phyloP scores from a whole-genome alignment of 495 filamentous ascomycete species.

The Aspergillus funiculosus region DNA sequence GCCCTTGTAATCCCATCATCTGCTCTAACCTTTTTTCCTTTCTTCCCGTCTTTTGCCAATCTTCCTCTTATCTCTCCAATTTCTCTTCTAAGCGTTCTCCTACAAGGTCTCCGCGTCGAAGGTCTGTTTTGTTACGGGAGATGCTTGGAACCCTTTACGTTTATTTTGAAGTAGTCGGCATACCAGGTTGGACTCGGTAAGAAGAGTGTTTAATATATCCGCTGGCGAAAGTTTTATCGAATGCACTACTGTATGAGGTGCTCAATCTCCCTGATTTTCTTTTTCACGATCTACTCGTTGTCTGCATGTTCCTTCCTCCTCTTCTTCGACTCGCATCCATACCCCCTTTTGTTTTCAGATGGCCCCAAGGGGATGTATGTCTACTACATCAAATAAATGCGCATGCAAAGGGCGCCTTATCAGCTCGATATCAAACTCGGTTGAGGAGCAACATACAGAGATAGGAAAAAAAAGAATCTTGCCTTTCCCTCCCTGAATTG shows the following conservation, averaged over 20 bases:
- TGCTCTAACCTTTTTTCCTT: slow-evolving; percentile 16
- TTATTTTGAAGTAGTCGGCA: slow-evolving; percentile 10
- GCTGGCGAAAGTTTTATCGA: slow-evolving; percentile 11
- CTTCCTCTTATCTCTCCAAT: slow-evolving; percentile 14
- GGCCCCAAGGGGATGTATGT: slow-evolving; percentile 1
- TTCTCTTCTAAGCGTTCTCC: slow-evolving; percentile 4
- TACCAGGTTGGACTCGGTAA: slow-evolving; percentile 7
- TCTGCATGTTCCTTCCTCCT: not conserved
- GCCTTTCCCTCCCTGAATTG: no score
- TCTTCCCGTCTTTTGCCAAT: slow-evolving; percentile 14
- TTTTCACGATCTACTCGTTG: not conserved
- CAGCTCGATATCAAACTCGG: not conserved
- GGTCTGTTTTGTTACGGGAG: slow-evolving; percentile 7
- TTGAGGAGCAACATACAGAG: no score
- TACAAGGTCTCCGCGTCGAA: not conserved
- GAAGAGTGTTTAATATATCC: slow-evolving; percentile 15
- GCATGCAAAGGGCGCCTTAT: not conserved
- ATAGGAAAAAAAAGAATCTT: slow-evolving; percentile 21
- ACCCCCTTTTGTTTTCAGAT: not conserved
- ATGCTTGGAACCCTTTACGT: not conserved
- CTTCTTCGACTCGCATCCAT: not conserved
- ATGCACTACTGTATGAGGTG: slow-evolving; percentile 11
- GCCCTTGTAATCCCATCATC: slow-evolving; percentile 15
- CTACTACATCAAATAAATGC: not conserved
- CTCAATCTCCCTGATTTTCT: slow-evolving; percentile 3